Conservation (phyloP, 2,329 filamentous ascomycete species). For the Zymoseptoria ardabiliae region DNA sequence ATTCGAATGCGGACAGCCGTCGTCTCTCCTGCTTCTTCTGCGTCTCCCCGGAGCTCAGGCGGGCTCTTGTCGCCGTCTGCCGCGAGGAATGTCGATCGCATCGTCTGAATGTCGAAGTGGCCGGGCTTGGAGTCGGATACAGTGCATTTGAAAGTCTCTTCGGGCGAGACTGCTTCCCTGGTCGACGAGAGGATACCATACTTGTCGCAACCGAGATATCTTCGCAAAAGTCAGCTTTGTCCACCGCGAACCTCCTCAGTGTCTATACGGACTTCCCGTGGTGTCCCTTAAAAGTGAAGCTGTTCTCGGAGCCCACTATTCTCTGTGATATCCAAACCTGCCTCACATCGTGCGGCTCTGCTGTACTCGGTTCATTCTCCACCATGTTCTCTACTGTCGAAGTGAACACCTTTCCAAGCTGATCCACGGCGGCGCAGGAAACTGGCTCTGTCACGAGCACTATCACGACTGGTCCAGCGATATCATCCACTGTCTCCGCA, state of each 20-base stretch:
- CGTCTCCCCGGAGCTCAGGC: constrained; percentile 70
- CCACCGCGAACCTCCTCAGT: background rate
- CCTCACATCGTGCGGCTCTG: constrained; percentile 90
- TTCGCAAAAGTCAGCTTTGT: constrained; percentile 30
- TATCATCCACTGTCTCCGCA: constrained; percentile 65
- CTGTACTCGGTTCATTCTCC: constrained; percentile 71
- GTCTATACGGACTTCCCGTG: constrained; percentile 60
- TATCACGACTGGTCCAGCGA: constrained; percentile 74
- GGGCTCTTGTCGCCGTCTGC: constrained; percentile 41
- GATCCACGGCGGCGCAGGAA: constrained; percentile 75
- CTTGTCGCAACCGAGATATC: constrained; percentile 80
- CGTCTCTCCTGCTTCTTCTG: constrained; percentile 56
- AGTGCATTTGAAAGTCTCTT: constrained; percentile 66
- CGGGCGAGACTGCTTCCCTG: constrained; percentile 71
- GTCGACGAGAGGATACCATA: constrained; percentile 70
- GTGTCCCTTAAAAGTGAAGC: constrained; percentile 77
- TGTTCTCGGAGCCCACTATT: constrained; percentile 69
- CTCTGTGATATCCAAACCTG: constrained; percentile 91
- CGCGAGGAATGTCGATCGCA: constrained; percentile 62
- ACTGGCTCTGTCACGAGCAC: constrained; percentile 69
- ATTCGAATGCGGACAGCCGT: constrained; percentile 78
- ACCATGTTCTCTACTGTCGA: constrained; percentile 79
- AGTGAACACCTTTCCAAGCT: constrained; percentile 77
- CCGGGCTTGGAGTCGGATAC: constrained; percentile 9
- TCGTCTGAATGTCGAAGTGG: constrained; percentile 27